A percentile compares a stretch with the other conserved stretches of the same genome.
Evolutionary conservation across 805 yeast species (phyloP).

Genomic region (Pichia cephalocereana): DNA sequence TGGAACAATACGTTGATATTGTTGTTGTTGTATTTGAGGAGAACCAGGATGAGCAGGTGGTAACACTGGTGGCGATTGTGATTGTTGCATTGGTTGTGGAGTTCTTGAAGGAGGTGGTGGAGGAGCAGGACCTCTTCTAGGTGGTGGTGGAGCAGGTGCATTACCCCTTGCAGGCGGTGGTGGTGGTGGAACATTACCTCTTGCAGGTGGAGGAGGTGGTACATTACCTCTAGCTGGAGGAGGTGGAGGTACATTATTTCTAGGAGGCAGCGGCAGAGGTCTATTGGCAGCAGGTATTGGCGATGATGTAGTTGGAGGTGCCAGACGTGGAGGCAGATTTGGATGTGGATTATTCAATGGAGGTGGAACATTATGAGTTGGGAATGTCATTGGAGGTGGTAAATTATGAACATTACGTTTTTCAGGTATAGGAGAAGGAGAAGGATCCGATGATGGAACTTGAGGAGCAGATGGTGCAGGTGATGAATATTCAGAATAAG

Average conservation of each 20-base stretch:
- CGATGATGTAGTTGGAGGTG: not conserved
- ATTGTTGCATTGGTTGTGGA: slow-evolving; percentile 36
- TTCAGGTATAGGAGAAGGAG: not conserved
- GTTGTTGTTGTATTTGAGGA: slow-evolving; percentile 2
- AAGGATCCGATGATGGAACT: not conserved
- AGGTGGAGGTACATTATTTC: slow-evolving; percentile 19
- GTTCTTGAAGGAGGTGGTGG: slow-evolving; percentile 38
- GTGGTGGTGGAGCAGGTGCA: slow-evolving; percentile 20
- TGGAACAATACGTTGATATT: slow-evolving; percentile 7
- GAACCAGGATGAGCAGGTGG: slow-evolving; percentile 4
- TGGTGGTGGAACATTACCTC: slow-evolving; percentile 15
- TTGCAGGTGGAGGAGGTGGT: slow-evolving; percentile 19
- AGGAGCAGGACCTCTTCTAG: slow-evolving; percentile 30
- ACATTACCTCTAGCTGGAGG: slow-evolving; percentile 19
- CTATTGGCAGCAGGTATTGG: not conserved
- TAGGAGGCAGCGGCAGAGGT: slow-evolving; percentile 6
- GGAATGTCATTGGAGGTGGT: slow-evolving; percentile 13
- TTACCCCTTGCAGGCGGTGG: slow-evolving; percentile 10
- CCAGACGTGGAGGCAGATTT: slow-evolving; percentile 21
- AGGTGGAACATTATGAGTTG: not conserved
- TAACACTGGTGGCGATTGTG: slow-evolving; percentile 9
- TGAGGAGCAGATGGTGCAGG: slow-evolving; percentile 3
- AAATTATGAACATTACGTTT: slow-evolving; percentile 6
- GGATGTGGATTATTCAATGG: slow-evolving; percentile 7
- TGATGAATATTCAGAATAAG: slow-evolving; percentile 9